Conservation (phyloP, 192 early-diverging fungal species). For the Phlyctochytrium bullatum region DNA sequence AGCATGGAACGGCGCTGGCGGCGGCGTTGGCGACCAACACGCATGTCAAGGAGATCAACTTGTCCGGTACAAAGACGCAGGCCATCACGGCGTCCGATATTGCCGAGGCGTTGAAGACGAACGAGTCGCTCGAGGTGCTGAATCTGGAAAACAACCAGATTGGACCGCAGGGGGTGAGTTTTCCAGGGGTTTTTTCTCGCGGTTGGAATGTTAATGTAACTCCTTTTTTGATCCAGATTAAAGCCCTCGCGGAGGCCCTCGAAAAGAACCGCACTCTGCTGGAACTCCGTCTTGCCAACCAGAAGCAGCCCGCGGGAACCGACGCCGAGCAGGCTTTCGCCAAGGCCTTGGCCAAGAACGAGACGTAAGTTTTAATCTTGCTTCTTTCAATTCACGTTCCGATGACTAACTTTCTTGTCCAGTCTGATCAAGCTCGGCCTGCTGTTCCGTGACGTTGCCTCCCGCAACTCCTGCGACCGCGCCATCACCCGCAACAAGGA, state of each 20-base stretch:
- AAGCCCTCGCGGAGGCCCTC: slow-evolving; percentile 42
- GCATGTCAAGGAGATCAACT: slow-evolving; percentile 36
- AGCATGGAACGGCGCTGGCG: slow-evolving; percentile 38
- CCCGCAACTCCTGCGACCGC: slow-evolving; percentile 41
- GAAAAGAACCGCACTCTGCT: slow-evolving; percentile 32
- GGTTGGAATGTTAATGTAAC: slow-evolving; percentile 5
- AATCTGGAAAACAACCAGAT: slow-evolving; percentile 45
- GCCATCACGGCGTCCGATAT: slow-evolving; percentile 36
- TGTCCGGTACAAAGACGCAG: slow-evolving; percentile 27
- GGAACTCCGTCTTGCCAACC: slow-evolving; percentile 42
- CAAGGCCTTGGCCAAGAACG: slow-evolving; percentile 43
- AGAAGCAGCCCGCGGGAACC: slow-evolving; percentile 41
- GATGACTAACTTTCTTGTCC: not conserved
- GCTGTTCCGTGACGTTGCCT: slow-evolving; percentile 42
- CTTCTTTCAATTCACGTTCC: no score
- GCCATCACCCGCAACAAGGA: slow-evolving; percentile 52
- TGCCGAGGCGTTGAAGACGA: slow-evolving; percentile 34
- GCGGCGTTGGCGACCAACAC: slow-evolving; percentile 37
- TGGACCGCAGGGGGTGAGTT: slow-evolving; percentile 39
- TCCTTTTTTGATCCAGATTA: slow-evolving; percentile 35
- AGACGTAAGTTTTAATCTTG: slow-evolving; percentile 12
- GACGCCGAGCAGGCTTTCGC: slow-evolving; percentile 53
- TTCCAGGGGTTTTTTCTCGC: no score
- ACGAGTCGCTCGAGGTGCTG: slow-evolving; percentile 35
- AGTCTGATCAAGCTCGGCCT: slow-evolving; percentile 36